Evolutionary conservation across 2,329 filamentous ascomycete species (phyloP).

Genomic region (Ascochyta rabiei): DNA sequence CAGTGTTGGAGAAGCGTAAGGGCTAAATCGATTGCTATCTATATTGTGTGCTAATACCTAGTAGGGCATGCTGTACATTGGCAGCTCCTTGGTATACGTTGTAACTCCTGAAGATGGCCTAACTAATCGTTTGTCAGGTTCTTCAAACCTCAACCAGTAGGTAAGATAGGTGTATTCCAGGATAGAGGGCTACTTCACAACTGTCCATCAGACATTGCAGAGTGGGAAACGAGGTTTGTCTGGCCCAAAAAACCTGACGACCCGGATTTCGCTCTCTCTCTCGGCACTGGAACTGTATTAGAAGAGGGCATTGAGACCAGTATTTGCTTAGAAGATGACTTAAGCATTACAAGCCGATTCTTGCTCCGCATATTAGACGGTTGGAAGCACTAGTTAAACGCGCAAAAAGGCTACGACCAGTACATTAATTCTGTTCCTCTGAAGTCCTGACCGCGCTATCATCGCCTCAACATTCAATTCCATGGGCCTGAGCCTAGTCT

Average conservation of each 20-base stretch:
- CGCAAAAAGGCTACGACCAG: neutral
- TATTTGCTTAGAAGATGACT: neutral
- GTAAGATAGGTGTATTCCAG: conserved; percentile 30
- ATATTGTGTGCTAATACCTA: neutral
- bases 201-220: conserved; percentile 29
- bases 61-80: conserved; percentile 34
- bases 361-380: neutral
- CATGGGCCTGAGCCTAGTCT: neutral
- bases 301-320: neutral
- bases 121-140: neutral
- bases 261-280: conserved; percentile 17
- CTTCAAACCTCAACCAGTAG: neutral
- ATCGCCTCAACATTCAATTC: neutral
- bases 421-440: neutral
- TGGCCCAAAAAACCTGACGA: conserved; percentile 22
- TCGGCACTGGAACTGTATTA: neutral
- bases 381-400: neutral
- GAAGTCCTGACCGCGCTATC: neutral
- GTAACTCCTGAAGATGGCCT: neutral
- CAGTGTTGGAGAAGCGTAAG: conserved; percentile 33
- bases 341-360: neutral
- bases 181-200: conserved; percentile 36
- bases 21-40: neutral
- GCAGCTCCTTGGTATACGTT: conserved; percentile 27
- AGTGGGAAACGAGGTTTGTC: conserved; percentile 25